Evolutionary conservation across 106 monocot species (phyloP), one percentile per base, ranked within the genome.

Genomic region (Acorus calamus): DNA sequence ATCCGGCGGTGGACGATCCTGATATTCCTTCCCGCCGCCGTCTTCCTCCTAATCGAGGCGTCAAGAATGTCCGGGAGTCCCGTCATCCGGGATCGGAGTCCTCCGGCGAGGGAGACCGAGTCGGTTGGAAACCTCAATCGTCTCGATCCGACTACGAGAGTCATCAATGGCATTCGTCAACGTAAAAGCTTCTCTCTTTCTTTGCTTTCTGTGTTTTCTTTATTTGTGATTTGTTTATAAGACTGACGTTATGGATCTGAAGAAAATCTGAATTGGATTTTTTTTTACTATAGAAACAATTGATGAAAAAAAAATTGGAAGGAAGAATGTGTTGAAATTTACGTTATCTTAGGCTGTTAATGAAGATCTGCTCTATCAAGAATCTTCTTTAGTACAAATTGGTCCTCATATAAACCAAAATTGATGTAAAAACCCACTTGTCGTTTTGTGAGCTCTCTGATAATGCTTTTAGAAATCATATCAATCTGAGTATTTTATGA

Each of bases 1-100:
- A 46, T 68, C 52, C 70, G 84, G 59, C 89, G 88, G 87, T 87
- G 91, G 85, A 71, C 68, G 45, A 44, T 89, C 12, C 59, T 91
- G 3, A 59, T 98, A 44, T 63, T 91, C 59, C 12, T 86, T 55
- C 72, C 77, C 11, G 69, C 84, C 6, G 47, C 81, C 7, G 67
- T 50, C 9, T 43, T 86, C 52, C 83, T 98, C 56, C 8, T 83
- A 57, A 63, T 79, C 65, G 84, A 83, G 61, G 46, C 43, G 51
- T 74, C 71, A 6, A 62, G 53, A 76, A 61, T 80, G 42, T 58
- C 67, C n/a, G 0, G 63, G 56, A 77, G 66, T 47, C 68, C 42
- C 42, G 8, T 3, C 7, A 54, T 28, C 28, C 28, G 56, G 7
- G 67, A 49, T 28, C 28, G 42, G 66, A 46, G 53, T 46, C 64